phyloP scores from a whole-genome alignment of 2,329 filamentous ascomycete genomes.

The Beauveria scarabaeidicola region DNA sequence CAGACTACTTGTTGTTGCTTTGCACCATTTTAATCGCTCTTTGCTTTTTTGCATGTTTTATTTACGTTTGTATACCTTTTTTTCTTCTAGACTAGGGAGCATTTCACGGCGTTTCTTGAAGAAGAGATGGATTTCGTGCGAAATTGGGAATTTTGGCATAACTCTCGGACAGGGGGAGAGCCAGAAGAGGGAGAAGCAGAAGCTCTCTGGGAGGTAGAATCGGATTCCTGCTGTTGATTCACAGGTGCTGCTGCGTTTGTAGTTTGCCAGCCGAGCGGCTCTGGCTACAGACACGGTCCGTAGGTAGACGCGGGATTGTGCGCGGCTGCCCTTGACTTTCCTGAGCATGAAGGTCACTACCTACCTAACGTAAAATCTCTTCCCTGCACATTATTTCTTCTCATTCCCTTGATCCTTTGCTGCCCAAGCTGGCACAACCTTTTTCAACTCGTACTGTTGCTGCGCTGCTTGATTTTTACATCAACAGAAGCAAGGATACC shows the following conservation, averaged over 20 bases:
- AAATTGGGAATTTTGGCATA: background rate
- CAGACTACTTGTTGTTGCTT: background rate
- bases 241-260: background rate
- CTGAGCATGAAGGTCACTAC: background rate
- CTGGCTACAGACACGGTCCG: background rate
- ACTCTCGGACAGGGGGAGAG: too few relatives aligned
- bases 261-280: background rate
- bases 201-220: background rate
- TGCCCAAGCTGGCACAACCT: background rate
- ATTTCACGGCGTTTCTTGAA: background rate
- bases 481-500: background rate
- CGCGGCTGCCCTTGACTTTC: background rate
- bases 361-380: background rate
- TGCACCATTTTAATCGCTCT: background rate
- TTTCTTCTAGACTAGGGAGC: background rate
- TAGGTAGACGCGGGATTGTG: background rate
- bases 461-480: too few relatives aligned
- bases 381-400: background rate
- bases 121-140: background rate
- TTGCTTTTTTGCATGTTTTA: background rate
- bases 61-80: background rate
- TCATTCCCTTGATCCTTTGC: background rate
- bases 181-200: background rate
- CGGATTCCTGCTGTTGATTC: background rate
- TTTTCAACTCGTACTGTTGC: background rate